A percentile compares a stretch with the other conserved stretches of the same genome.
These are phyloP conservation scores for Penicillium palitans DNA, from an alignment of 2,329 filamentous ascomycete species.

Conservation along the genomic window DNA sequence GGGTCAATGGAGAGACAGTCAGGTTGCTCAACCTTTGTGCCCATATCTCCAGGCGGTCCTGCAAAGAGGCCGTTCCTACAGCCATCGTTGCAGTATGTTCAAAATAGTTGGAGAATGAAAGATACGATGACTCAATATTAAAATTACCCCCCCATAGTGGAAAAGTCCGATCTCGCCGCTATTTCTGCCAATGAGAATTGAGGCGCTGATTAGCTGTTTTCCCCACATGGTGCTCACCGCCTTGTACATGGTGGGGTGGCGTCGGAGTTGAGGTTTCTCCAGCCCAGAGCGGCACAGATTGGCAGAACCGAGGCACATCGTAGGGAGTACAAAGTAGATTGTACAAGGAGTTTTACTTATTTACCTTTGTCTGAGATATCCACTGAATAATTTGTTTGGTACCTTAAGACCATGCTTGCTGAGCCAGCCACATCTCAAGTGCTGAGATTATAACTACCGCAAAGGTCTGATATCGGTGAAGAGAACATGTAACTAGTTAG, in stretches of 20 bases:
- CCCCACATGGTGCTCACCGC: conserved; percentile 23
- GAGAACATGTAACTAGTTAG: neutral
- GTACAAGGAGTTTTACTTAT: neutral
- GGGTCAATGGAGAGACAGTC: conserved; percentile 46
- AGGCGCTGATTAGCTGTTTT: conserved; percentile 18
- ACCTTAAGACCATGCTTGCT: neutral
- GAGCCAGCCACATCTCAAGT: neutral
- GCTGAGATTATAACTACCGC: neutral
- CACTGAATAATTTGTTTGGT: neutral
- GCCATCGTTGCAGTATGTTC: conserved; percentile 34
- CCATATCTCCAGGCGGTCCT: conserved; percentile 46
- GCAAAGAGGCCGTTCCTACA: conserved; percentile 35
- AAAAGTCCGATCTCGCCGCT: conserved; percentile 34
- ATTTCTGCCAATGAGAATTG: conserved; percentile 5
- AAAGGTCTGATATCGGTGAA: neutral
- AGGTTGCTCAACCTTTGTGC: conserved; percentile 43
- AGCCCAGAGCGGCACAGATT: neutral
- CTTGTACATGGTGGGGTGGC: conserved; percentile 2
- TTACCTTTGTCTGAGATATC: neutral
- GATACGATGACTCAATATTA: conserved; percentile 26
- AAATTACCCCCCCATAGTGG: conserved; percentile 22
- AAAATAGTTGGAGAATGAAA: conserved; percentile 16
- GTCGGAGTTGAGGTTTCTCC: neutral
- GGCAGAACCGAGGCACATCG: neutral
- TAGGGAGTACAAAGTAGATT: neutral